These are phyloP conservation scores for Pleurotus giganteus DNA, from an alignment of 768 basidiomycete species.

Conservation along the genomic window DNA sequence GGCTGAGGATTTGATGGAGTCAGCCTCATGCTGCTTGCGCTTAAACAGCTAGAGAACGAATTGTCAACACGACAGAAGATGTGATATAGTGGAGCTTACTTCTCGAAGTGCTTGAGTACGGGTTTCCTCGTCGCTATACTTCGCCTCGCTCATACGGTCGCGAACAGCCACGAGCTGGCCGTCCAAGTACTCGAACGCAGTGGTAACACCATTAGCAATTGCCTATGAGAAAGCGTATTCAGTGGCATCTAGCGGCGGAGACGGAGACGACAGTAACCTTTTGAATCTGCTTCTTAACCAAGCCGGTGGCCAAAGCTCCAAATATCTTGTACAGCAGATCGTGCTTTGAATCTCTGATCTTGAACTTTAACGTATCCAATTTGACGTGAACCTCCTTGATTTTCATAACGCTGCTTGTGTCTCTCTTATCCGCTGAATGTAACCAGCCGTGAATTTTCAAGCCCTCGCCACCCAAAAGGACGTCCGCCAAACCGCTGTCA, in stretches of 20 bases:
- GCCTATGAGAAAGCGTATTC: conserved; percentile 18
- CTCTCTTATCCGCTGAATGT: conserved; percentile 47
- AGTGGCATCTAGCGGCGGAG: not conserved
- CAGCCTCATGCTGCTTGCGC: conserved; percentile 44
- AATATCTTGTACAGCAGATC: conserved; percentile 84
- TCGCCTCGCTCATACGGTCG: conserved; percentile 68
- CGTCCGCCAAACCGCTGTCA: conserved; percentile 84
- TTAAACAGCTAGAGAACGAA: conserved; percentile 45
- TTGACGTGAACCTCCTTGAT: conserved; percentile 72
- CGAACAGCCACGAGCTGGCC: conserved; percentile 83
- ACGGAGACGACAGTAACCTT: conserved; percentile 20
- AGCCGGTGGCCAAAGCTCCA: conserved; percentile 68
- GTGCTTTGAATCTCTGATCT: conserved; percentile 88
- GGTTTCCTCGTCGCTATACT: conserved; percentile 30
- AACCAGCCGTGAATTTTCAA: conserved; percentile 65
- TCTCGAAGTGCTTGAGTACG: conserved; percentile 54
- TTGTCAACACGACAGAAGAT: not conserved
- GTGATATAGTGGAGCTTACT: conserved; percentile 29
- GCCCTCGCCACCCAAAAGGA: conserved; percentile 82
- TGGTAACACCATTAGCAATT: conserved; percentile 61
- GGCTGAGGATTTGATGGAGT: conserved; percentile 16
- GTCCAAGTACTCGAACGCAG: conserved; percentile 83
- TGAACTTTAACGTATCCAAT: conserved; percentile 84
- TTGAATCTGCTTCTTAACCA: conserved; percentile 73
- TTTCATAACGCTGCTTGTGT: conserved; percentile 66